Base-by-base conservation (phyloP, 208 protist genomes). In the Trypanosoma lewisi region DNA sequence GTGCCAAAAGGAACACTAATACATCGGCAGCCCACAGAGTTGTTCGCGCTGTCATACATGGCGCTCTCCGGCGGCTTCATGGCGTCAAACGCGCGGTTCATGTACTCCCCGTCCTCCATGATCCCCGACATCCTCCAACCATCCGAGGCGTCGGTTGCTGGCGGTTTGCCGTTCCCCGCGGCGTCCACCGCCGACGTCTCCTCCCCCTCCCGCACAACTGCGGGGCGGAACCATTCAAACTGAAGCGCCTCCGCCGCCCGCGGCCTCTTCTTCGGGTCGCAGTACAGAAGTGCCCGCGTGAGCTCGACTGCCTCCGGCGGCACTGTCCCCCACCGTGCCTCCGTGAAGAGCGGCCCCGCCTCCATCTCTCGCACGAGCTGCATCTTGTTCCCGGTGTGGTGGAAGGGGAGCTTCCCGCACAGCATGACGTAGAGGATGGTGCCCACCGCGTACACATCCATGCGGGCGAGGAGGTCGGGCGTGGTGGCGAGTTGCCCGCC, bases 401-500 rank as follows among this genome's bases (percentile, higher is more conserved):
- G 77, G 62, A 93, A 95, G 14, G 89, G 89, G 19, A 95, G 61
- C 34, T 78, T 76, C 2, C 89, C 84, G 48, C 74, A 74, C 7
- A 95, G 69, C 86, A 95, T 91, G 0, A 91, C 70, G 47, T 95
- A 89, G 75, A 93, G 77, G n/a, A 95, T 77, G 27, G 86, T 70
- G 6, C 89, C 89, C 0, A 78, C 78, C 0, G 82, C 78, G 61
- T 93, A 95, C 42, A 93, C 65, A 49, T 95, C 89, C 42, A 89
- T 67, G 12, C 80, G 76, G 3, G 85, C 75, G 5, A 93, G 68
- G n/a, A 89, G 64, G 14, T 77, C 68, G 17, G 71, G 63, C 9
- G 86, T 95, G 1, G 89, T 93, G 19, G 75, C 42, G 12, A 91
- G 66, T 63, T 82, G 80, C 11, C 65, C 53, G 27, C 65, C 53